Evolutionary conservation across 768 basidiomycete genomes (phyloP).

Genomic region (Lenzites betulinus): DNA sequence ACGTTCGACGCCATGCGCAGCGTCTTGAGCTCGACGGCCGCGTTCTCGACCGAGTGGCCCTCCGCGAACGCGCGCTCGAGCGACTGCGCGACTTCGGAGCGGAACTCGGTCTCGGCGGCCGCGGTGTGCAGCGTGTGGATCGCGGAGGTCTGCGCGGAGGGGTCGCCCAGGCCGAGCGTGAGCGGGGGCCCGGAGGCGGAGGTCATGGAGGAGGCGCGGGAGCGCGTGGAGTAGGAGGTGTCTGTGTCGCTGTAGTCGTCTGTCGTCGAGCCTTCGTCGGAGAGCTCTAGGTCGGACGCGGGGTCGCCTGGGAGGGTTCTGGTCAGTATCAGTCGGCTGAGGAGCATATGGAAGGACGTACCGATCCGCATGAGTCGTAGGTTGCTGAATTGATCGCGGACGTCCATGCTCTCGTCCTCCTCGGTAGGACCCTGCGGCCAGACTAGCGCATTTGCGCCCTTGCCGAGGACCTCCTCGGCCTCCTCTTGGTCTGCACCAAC

Average conservation of each 20-base stretch:
- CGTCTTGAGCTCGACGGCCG: slow-evolving; percentile 92
- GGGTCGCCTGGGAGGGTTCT: slow-evolving; percentile 51
- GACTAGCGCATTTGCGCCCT: slow-evolving; percentile 72
- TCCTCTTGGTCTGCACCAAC: slow-evolving; percentile 49
- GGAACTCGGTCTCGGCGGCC: slow-evolving; percentile 67
- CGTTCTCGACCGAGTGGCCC: slow-evolving; percentile 89
- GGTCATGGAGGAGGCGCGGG: slow-evolving; percentile 51
- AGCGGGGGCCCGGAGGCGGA: slow-evolving; percentile 45
- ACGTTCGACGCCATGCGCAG: slow-evolving; percentile 97
- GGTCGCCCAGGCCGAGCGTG: slow-evolving; percentile 38
- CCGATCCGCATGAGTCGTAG: slow-evolving; percentile 77
- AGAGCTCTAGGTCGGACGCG: slow-evolving; percentile 60
- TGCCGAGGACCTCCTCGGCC: slow-evolving; percentile 51
- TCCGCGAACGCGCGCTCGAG: slow-evolving; percentile 92
- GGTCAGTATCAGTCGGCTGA: neutral
- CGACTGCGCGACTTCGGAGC: slow-evolving; percentile 74
- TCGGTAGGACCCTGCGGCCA: slow-evolving; percentile 72
- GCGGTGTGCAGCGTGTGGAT: slow-evolving; percentile 44
- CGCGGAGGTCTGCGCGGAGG: slow-evolving; percentile 41
- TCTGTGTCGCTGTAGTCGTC: slow-evolving; percentile 46
- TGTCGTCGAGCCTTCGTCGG: slow-evolving; percentile 59
- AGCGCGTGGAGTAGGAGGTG: slow-evolving; percentile 37
- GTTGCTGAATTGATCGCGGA: slow-evolving; percentile 64
- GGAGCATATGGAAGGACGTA: slow-evolving; percentile 28
- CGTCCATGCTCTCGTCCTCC: slow-evolving; percentile 65